Base-by-base conservation (phyloP, 208 protist species). In the Trypanosoma mega region DNA sequence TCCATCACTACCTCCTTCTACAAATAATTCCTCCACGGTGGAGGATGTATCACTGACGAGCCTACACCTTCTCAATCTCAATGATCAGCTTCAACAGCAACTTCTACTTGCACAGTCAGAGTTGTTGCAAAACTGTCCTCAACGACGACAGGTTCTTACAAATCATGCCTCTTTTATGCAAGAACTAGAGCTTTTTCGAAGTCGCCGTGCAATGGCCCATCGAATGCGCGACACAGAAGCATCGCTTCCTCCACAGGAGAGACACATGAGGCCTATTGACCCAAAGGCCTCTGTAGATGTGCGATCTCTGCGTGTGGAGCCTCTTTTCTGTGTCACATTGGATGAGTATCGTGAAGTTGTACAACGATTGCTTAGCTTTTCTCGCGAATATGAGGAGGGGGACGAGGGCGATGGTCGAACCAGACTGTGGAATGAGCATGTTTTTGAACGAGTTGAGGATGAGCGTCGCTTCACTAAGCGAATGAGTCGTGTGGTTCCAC, bases 361-460 rank as follows among this genome's bases (percentile, higher is more conserved):
- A 14, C 2, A 34, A 14, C 43, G 55, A 27, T 9, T 68, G 8
- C n/a, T 18, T 24, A 2, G 16, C 33, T 7, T 16, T 4, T 14
- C 16, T n/a, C 12, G 6, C 34, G 12, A 39, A 12, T 16, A 39
- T 39, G 34, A 39, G 6, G 34, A 39, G 6, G 34, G 12, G 6
- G 26, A 46, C 8, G 2, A 5, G 3, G 21, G 39, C 1, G 18
- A 39, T 20, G 48, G 37, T 39, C 34, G 12, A 12, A 39, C 63
- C n/a, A 37, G 53, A 30, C 37, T 69, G 9, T 69, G 63, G 63
- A 69, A 69, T 39, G 45, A 49, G 33, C 63, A 69, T 41, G 47
- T 69, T 18, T 16, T 69, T 2, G 14, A 24, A 9, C 18, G 45
- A 37, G 53, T 45, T 27, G 45, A 62, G n/a, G 52, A 62, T 20